A percentile compares a stretch with the other conserved stretches of the same genome.
phyloP scores from a whole-genome alignment of 345 rosid genomes.

The Trapa bicornis region DNA sequence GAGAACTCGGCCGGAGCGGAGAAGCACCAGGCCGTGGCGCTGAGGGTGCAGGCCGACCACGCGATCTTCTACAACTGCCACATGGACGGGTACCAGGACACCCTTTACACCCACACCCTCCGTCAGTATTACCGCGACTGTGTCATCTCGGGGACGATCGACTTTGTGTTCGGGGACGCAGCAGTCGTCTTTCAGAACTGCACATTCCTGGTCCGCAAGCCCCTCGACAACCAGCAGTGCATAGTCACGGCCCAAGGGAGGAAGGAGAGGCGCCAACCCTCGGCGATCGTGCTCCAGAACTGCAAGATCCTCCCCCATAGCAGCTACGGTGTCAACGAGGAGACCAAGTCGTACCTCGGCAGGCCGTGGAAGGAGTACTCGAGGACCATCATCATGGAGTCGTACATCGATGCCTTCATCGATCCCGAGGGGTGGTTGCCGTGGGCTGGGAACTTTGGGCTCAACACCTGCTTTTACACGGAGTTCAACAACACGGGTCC shows the following conservation, averaged over 20 bases:
- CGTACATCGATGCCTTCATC: constrained; percentile 24
- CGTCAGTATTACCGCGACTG: constrained; percentile 89
- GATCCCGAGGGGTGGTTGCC: constrained; percentile 33
- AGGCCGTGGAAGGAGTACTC: constrained; percentile 32
- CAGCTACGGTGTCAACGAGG: constrained; percentile 10
- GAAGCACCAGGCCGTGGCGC: constrained; percentile 68
- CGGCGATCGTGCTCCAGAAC: constrained; percentile 60
- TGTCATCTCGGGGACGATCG: constrained; percentile 61
- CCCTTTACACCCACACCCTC: constrained; percentile 54
- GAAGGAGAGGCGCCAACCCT: constrained; percentile 25
- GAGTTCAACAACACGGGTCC: constrained; percentile 60
- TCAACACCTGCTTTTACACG: constrained; percentile 41
- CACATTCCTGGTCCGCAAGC: constrained; percentile 37
- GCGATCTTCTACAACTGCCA: constrained; percentile 47
- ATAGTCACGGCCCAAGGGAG: constrained; percentile 53
- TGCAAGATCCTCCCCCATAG: constrained; percentile 42
- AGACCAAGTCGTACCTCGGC: constrained; percentile 23
- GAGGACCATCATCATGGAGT: constrained; percentile 33
- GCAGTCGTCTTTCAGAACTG: constrained; percentile 57
- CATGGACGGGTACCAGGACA: constrained; percentile 68
- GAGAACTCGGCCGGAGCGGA: constrained; percentile 65
- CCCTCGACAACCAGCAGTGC: constrained; percentile 39
- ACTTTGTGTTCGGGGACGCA: constrained; percentile 73
- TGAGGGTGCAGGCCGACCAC: constrained; percentile 7
- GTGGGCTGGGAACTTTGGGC: constrained; percentile 38